Evolutionary conservation across 306 rosid genomes (phyloP).

Genomic region (Elaeagnus macrophylla): DNA sequence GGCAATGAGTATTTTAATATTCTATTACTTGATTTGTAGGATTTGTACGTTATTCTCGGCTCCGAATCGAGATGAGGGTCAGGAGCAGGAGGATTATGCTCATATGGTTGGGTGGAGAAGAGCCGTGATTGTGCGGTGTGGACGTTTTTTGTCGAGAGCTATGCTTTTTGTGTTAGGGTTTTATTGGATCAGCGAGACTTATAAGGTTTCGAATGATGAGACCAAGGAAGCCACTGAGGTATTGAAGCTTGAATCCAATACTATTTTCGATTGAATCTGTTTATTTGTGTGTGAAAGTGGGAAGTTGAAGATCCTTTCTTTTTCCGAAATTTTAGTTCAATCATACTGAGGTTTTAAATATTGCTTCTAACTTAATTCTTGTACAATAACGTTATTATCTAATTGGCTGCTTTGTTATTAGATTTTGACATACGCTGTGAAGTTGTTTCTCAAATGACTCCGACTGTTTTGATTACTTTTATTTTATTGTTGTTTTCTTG

Average conservation of each 20-base stretch:
- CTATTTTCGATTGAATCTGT: not conserved
- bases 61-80: slow-evolving; percentile 54
- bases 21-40: slow-evolving; percentile 70
- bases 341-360: no score
- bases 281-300: no score
- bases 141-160: slow-evolving; percentile 63
- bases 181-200: slow-evolving; percentile 64
- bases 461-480: no score
- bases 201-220: slow-evolving; percentile 13
- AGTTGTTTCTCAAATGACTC: no score
- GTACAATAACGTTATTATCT: no score
- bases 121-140: slow-evolving; percentile 46
- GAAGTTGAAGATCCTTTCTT: no score
- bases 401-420: no score
- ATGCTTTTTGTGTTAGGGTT: slow-evolving; percentile 75
- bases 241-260: not conserved
- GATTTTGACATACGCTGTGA: no score
- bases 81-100: slow-evolving; percentile 80
- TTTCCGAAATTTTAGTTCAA: no score
- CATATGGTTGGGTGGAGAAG: slow-evolving; percentile 80
- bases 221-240: slow-evolving; percentile 38
- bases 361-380: no score
- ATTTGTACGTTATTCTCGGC: slow-evolving; percentile 50
- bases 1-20: slow-evolving; percentile 30
- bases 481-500: no score